Base-by-base conservation (phyloP, 192 early-diverging fungal genomes). In the Rhizophagus clarus region DNA sequence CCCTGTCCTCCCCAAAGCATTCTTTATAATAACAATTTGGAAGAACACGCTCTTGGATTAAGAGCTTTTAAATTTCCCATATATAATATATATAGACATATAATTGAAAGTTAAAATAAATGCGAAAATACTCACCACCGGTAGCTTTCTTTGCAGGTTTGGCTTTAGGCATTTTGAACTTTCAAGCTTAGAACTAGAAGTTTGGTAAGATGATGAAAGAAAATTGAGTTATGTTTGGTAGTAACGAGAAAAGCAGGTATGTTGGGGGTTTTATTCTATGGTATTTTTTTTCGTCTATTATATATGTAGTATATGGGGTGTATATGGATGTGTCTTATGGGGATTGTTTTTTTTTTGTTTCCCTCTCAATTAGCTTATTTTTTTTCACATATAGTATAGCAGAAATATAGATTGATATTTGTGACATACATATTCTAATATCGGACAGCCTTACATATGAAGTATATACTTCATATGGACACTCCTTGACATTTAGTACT, bases 121-220 rank as follows among this genome's bases (percentile, higher is more conserved):
- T 12, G 40, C 22, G 26, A 49, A 51, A 69, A 79, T 68, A 79
- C 77, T 69, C 67, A 79, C 77, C 67, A 69, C 56, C 69, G 70
- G 79, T 45, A 47, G 82, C 82, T 75, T 84, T 82, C 87, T 89
- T 88, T 79, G 85, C 49, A 77, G 84, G 49, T 83, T 88, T 87
- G 79, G 83, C 82, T 84, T 88, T 86, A 82, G 87, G 81, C 87
- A 88, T 88, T 78, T 78, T 88, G 77, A 60, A 51, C 22, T 42
- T 60, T 78, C 49, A 75, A 66, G 80, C 80, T 75, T 24, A 51
- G 64, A 26, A 56, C 22, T 32, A 79, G 73, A 69, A 61, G 32
- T 79, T 66, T 79, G 28, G 77, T 51, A 63, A 69, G 64, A 79
- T 32, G 66, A 69, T 68, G 62, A 69, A 28, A 68, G 40, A 15